Evolutionary conservation across 2,329 filamentous ascomycete species (phyloP).

Genomic region (Magnaporthiopsis poae): DNA sequence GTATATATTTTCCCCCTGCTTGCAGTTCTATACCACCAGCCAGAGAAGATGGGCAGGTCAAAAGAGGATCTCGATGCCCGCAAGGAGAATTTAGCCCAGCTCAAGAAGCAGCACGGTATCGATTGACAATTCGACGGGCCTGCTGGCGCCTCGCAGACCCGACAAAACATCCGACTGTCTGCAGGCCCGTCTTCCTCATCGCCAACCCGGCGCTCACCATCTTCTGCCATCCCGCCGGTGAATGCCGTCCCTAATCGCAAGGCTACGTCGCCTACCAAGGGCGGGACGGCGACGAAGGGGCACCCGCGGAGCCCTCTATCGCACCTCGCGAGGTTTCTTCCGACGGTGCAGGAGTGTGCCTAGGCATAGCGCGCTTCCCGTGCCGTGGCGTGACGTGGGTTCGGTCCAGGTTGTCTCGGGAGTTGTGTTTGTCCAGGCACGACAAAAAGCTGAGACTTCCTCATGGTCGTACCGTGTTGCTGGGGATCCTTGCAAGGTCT

Average conservation of each 20-base stretch:
- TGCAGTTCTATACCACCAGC: constrained; percentile 53
- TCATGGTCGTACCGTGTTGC: background rate
- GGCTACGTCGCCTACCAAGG: constrained; percentile 34
- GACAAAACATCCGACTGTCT: constrained; percentile 34
- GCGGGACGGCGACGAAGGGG: constrained; percentile 28
- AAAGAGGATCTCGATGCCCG: constrained; percentile 89
- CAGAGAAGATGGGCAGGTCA: constrained; percentile 63
- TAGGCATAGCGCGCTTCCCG: constrained; percentile 8
- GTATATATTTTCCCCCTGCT: background rate
- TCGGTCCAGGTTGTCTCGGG: background rate
- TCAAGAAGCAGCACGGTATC: constrained; percentile 96
- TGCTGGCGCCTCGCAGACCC: constrained; percentile 42
- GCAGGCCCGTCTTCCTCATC: constrained; percentile 51
- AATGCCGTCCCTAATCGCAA: constrained; percentile 2
- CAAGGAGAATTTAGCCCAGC: constrained; percentile 92
- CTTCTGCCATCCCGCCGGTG: constrained; percentile 6
- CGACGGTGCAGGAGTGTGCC: constrained; percentile 26
- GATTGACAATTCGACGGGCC: constrained; percentile 81
- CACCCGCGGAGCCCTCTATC: constrained; percentile 26
- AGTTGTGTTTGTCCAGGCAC: background rate
- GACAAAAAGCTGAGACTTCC: background rate
- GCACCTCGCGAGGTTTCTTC: constrained; percentile 27
- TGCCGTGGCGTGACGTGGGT: background rate
- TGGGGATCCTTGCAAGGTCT: background rate
- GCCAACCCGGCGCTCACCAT: constrained; percentile 27